Percentiles rank a stretch among this genome's conserved stretches.
These are phyloP conservation scores for Platanthera zijinensis DNA, from an alignment of 106 monocot genomes.

Conservation along the genomic window DNA sequence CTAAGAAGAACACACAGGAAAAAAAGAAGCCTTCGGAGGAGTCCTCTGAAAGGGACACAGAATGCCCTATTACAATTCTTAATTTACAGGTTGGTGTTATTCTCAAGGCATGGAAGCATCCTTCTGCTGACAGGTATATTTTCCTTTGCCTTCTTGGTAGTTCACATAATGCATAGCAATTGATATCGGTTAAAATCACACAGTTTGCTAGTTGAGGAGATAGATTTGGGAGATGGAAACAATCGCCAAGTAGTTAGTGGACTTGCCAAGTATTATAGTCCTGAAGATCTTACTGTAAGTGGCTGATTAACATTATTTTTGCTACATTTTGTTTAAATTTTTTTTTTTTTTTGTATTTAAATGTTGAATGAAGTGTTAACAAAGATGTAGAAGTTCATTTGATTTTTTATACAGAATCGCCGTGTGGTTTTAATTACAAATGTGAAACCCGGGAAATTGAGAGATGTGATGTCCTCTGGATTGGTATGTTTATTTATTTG, in stretches of 20 bases:
- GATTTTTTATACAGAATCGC: slow-evolving; percentile 51
- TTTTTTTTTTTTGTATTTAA: background rate
- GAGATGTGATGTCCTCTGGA: slow-evolving; percentile 88
- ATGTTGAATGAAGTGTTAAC: background rate
- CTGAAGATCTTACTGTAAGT: slow-evolving; percentile 76
- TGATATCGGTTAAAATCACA: slow-evolving; percentile 6
- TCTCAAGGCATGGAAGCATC: slow-evolving; percentile 93
- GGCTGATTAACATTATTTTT: background rate
- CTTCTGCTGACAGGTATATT: slow-evolving; percentile 90
- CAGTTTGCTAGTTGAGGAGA: slow-evolving; percentile 95
- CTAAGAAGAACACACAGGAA: slow-evolving; percentile 20
- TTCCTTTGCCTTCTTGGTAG: background rate
- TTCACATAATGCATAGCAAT: background rate
- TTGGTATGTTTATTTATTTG: slow-evolving; percentile 42
- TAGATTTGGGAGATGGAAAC: slow-evolving; percentile 79
- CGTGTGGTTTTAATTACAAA: slow-evolving; percentile 82
- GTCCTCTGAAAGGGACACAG: slow-evolving; percentile 48
- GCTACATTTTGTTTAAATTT: background rate
- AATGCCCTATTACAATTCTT: slow-evolving; percentile 52
- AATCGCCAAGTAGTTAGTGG: slow-evolving; percentile 94
- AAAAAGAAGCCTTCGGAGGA: slow-evolving; percentile 36
- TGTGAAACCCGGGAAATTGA: slow-evolving; percentile 95
- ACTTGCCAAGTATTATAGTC: slow-evolving; percentile 82
- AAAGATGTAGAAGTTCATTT: background rate
- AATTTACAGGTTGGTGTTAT: slow-evolving; percentile 91